phyloP scores from a whole-genome alignment of 164 flowering plant species.

The Euptelea pleiosperma region DNA sequence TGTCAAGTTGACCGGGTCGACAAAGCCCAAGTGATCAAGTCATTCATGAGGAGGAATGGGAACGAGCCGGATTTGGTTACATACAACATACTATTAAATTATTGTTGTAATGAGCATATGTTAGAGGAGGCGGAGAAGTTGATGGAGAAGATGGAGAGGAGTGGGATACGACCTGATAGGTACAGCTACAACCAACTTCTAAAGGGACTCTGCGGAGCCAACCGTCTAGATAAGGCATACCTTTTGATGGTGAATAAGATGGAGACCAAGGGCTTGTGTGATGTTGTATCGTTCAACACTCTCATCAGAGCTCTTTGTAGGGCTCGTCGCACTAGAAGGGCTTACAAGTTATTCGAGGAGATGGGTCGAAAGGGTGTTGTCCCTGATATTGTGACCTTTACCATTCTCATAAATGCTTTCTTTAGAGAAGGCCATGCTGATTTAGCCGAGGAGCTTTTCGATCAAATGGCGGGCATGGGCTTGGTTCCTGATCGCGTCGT shows the following conservation, averaged over 20 bases:
- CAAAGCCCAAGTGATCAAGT: conserved; percentile 69
- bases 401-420: conserved; percentile 66
- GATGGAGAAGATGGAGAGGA: conserved; percentile 58
- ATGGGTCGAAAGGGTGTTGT: conserved; percentile 60
- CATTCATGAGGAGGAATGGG: conserved; percentile 72
- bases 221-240: conserved; percentile 62
- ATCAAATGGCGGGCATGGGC: conserved; percentile 57
- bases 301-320: conserved; percentile 62
- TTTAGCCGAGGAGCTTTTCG: conserved; percentile 58
- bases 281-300: conserved; percentile 81
- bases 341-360: conserved; percentile 61
- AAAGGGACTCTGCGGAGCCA: conserved; percentile 82
- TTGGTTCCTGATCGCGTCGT: conserved; percentile 57
- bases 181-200: conserved; percentile 87
- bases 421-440: conserved; percentile 62
- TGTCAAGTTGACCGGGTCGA: conserved; percentile 62
- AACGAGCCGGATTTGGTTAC: conserved; percentile 79
- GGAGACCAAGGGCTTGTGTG: conserved; percentile 58
- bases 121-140: conserved; percentile 71
- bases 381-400: conserved; percentile 78
- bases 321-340: conserved; percentile 33
- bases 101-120: conserved; percentile 63
- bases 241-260: conserved; percentile 55
- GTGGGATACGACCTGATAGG: conserved; percentile 60
- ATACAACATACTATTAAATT: conserved; percentile 67